Evolutionary conservation across 352 stramenopile genomes (phyloP).

Genomic region (Globisporangium echinulatum): DNA sequence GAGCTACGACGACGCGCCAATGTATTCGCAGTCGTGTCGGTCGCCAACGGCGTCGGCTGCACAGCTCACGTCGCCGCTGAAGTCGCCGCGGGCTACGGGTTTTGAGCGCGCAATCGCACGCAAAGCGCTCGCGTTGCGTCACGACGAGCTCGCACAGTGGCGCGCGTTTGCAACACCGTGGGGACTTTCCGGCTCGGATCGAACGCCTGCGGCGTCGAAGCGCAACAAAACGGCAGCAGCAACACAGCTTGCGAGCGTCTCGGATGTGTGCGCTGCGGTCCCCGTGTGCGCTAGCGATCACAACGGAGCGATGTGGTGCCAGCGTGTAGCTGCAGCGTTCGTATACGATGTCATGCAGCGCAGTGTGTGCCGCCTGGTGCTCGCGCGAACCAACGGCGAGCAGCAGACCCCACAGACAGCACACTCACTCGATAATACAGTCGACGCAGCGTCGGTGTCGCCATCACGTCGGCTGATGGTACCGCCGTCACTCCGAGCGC

Average conservation of each 20-base stretch:
- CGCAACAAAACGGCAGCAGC: neutral
- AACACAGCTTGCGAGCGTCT: neutral
- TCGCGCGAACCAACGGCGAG: neutral
- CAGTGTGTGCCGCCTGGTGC: neutral
- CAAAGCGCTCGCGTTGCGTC: slow-evolving; percentile 8
- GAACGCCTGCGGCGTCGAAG: neutral
- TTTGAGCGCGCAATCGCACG: slow-evolving; percentile 10
- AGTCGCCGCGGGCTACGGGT: neutral
- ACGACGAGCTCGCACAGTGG: slow-evolving; percentile 8
- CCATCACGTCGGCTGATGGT: too few species aligned
- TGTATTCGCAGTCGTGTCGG: neutral
- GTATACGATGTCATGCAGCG: neutral
- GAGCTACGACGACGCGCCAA: neutral
- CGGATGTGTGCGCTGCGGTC: too few species aligned
- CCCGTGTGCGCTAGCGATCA: neutral
- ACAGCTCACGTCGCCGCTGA: neutral
- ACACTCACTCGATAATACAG: too few species aligned
- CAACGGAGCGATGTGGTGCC: neutral
- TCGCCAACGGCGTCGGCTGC: neutral
- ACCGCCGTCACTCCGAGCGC: too few species aligned
- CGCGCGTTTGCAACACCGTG: slow-evolving; percentile 1
- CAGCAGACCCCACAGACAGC: too few species aligned
- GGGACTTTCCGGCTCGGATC: neutral
- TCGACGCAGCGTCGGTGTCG: too few species aligned
- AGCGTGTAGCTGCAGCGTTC: neutral